Conservation (phyloP, 495 filamentous ascomycete genomes). For the Collariella sp. region DNA sequence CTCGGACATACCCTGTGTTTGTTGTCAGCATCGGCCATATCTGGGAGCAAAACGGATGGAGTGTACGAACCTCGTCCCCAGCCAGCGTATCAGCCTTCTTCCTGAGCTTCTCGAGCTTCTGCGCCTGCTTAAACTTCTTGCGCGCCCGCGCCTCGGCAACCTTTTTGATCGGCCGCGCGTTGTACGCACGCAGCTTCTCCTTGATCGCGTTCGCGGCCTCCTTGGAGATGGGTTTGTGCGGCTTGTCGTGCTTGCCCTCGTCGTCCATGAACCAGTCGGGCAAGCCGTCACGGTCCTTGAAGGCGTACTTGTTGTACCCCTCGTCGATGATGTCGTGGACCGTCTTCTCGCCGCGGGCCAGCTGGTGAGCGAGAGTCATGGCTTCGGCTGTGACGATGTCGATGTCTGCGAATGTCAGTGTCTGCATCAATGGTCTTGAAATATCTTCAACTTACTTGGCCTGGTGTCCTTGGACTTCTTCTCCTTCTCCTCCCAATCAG, state of each 20-base stretch:
- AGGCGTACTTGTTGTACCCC: conserved; percentile 82
- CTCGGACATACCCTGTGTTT: conserved; percentile 61
- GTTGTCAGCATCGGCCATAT: not conserved
- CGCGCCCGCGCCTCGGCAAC: conserved; percentile 90
- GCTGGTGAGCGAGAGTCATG: conserved; percentile 92
- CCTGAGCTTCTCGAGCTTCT: conserved; percentile 81
- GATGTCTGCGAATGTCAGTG: conserved; percentile 57
- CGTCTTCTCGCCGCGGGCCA: conserved; percentile 77
- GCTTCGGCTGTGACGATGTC: conserved; percentile 98
- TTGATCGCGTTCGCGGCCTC: conserved; percentile 88
- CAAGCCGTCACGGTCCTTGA: conserved; percentile 86
- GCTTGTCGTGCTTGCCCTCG: conserved; percentile 72
- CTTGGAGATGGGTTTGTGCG: conserved; percentile 78
- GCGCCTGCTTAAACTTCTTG: conserved; percentile 92
- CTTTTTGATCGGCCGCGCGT: conserved; percentile 98
- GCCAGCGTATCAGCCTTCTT: conserved; percentile 86
- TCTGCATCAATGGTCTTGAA: conserved; percentile 2
- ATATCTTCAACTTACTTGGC: conserved; percentile 46
- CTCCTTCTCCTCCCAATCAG: conserved; percentile 58
- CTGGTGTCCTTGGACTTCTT: conserved; percentile 61
- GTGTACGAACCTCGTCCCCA: conserved; percentile 56
- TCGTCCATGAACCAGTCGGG: conserved; percentile 98
- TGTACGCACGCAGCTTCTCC: conserved; percentile 87
- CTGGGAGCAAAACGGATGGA: not conserved
- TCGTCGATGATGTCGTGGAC: conserved; percentile 75